Evolutionary conservation across 176 grass and related monocot species (phyloP).

Genomic region (Oryza meyeriana): DNA sequence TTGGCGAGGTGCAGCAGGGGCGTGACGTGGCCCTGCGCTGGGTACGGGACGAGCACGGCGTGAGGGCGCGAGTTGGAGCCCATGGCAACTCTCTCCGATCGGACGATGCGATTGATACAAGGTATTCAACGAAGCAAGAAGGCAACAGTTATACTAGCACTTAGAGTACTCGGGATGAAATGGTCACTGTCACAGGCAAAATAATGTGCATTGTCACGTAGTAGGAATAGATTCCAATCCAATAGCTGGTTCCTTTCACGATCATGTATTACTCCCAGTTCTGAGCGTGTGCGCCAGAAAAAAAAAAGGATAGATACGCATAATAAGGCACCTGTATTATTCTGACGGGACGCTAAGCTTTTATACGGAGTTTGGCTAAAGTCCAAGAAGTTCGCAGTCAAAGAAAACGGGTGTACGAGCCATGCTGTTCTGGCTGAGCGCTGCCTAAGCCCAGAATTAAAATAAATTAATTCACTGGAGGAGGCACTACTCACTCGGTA

Average conservation of each 20-base stretch:
- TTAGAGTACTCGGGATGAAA: too few relatives aligned
- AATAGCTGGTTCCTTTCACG: too few relatives aligned
- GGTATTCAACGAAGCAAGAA: too few relatives aligned
- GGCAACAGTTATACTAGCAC: too few relatives aligned
- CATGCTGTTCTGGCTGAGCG: neutral
- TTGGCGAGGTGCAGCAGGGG: constrained; percentile 73
- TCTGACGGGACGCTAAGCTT: neutral
- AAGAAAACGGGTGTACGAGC: neutral
- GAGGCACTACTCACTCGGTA: too few relatives aligned
- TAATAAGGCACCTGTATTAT: neutral
- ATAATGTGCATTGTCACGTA: too few relatives aligned
- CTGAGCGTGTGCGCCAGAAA: too few relatives aligned
- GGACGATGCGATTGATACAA: neutral
- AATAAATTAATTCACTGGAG: too few relatives aligned
- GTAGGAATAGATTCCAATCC: too few relatives aligned
- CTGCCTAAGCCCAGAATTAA: neutral
- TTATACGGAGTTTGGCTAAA: neutral
- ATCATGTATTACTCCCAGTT: too few relatives aligned
- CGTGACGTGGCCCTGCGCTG: constrained; percentile 72
- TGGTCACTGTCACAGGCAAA: too few relatives aligned
- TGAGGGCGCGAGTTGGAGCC: constrained; percentile 30
- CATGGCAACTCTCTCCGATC: neutral
- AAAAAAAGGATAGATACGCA: too few relatives aligned
- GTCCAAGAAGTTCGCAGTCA: neutral
- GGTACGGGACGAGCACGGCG: constrained; percentile 66